Conservation (phyloP, 2,329 filamentous ascomycete genomes). For the Aureobasidium namibiae region DNA sequence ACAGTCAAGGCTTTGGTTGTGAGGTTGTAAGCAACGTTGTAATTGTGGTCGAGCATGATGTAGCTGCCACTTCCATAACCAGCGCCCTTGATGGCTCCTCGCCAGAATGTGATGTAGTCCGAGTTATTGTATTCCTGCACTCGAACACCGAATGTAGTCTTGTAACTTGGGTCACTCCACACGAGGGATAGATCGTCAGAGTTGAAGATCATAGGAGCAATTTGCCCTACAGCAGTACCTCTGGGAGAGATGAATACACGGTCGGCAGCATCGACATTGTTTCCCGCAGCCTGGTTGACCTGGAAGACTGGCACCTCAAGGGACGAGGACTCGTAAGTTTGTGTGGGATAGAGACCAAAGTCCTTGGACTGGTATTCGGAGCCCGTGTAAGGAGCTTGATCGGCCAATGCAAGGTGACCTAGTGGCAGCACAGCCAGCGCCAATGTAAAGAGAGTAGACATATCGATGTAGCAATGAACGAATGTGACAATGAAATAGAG, state of each 20-base stretch:
- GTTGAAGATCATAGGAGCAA: slow-evolving; percentile 26
- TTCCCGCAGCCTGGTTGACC: slow-evolving; percentile 5
- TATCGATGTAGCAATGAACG: not conserved
- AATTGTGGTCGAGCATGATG: slow-evolving; percentile 27
- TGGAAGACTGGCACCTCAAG: slow-evolving; percentile 25
- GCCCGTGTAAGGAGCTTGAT: slow-evolving; percentile 7
- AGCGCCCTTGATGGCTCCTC: slow-evolving; percentile 29
- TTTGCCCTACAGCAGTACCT: slow-evolving; percentile 14
- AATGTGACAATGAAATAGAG: not conserved
- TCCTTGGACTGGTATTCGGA: slow-evolving; percentile 26
- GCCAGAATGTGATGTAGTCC: slow-evolving; percentile 32
- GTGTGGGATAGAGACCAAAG: slow-evolving; percentile 29
- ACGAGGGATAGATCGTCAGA: slow-evolving; percentile 21
- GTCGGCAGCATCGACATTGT: not conserved
- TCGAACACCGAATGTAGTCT: slow-evolving; percentile 38
- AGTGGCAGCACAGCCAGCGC: not conserved
- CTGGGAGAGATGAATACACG: slow-evolving; percentile 13
- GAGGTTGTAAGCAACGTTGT: slow-evolving; percentile 22
- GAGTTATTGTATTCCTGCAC: slow-evolving; percentile 28
- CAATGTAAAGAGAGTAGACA: not conserved
- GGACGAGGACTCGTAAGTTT: slow-evolving; percentile 27
- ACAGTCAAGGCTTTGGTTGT: slow-evolving; percentile 29
- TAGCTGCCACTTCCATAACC: slow-evolving; percentile 28
- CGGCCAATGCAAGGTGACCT: not conserved
- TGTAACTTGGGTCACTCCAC: slow-evolving; percentile 24